Percentiles rank a stretch among this genome's conserved stretches.
Evolutionary conservation across 441 rosid species (phyloP).

Genomic region (Euphorbia schlechtendalii): DNA sequence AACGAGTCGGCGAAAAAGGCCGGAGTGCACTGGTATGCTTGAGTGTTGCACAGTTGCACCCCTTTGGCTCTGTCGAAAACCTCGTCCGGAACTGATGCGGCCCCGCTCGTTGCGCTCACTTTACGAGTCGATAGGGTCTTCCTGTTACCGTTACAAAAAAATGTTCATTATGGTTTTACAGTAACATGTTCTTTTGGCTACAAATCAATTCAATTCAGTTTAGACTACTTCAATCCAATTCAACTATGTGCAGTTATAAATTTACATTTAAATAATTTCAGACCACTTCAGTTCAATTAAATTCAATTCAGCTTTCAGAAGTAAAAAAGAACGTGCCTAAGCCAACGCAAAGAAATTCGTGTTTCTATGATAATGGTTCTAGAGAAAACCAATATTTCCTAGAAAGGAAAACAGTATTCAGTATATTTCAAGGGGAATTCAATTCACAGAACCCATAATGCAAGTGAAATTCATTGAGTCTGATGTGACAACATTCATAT

Average conservation of each 20-base stretch:
- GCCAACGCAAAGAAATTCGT: not conserved
- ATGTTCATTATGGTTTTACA: not conserved
- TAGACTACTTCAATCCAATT: no score
- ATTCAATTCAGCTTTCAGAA: no score
- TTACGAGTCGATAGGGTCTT: conserved; percentile 71
- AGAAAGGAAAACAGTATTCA: not conserved
- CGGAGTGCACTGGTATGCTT: conserved; percentile 82
- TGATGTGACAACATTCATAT: no score
- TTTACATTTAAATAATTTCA: no score
- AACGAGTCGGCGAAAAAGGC: conserved; percentile 89
- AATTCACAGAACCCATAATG: no score
- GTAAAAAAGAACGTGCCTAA: no score
- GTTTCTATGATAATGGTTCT: not conserved
- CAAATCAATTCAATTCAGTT: no score
- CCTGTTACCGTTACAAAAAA: conserved; percentile 34
- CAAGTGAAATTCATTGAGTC: no score
- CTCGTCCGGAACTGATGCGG: conserved; percentile 90
- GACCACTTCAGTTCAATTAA: no score
- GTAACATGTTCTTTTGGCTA: not conserved
- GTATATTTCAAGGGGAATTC: no score
- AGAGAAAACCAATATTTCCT: not conserved
- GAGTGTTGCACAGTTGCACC: conserved; percentile 85
- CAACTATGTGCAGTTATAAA: no score
- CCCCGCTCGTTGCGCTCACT: conserved; percentile 81
- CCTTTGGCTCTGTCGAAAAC: conserved; percentile 91